phyloP scores from a whole-genome alignment of 441 rosid species.

The Erodium trifolium region DNA sequence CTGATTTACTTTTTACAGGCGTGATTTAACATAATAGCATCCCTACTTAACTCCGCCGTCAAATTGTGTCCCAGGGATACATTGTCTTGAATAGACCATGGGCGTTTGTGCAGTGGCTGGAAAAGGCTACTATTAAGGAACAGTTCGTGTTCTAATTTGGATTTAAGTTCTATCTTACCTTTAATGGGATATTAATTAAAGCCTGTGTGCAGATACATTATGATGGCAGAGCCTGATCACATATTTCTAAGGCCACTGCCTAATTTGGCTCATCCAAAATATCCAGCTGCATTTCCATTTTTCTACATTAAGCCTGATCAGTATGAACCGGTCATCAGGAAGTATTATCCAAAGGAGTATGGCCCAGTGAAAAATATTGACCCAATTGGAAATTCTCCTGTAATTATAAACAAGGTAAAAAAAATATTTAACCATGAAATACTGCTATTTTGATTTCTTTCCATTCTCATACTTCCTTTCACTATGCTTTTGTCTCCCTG shows the following conservation, averaged over 20 bases:
- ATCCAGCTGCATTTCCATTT: slow-evolving; percentile 64
- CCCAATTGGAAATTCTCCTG: slow-evolving; percentile 68
- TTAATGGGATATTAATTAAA: background rate
- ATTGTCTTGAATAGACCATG: slow-evolving; percentile 70
- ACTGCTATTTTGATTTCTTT: too few relatives aligned
- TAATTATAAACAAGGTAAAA: slow-evolving; percentile 48
- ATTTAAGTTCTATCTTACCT: background rate
- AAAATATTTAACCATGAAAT: background rate
- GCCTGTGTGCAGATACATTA: slow-evolving; percentile 39
- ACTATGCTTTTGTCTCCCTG: too few relatives aligned
- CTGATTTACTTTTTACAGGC: too few relatives aligned
- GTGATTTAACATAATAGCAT: too few relatives aligned
- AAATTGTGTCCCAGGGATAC: slow-evolving; percentile 40
- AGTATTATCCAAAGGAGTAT: slow-evolving; percentile 50
- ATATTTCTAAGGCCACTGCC: slow-evolving; percentile 51
- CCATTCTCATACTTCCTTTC: too few relatives aligned
- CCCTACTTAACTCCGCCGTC: too few relatives aligned
- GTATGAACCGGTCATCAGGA: slow-evolving; percentile 42
- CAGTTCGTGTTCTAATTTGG: slow-evolving; percentile 37
- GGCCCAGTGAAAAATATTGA: slow-evolving; percentile 55
- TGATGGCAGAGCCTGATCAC: slow-evolving; percentile 82
- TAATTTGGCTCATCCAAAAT: slow-evolving; percentile 44
- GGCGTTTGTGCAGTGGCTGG: slow-evolving; percentile 74
- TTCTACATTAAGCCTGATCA: slow-evolving; percentile 55
- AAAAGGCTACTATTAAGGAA: slow-evolving; percentile 53